phyloP scores from a whole-genome alignment of 1,284 basidiomycete genomes.

The Cryptococcus deneoformans region DNA sequence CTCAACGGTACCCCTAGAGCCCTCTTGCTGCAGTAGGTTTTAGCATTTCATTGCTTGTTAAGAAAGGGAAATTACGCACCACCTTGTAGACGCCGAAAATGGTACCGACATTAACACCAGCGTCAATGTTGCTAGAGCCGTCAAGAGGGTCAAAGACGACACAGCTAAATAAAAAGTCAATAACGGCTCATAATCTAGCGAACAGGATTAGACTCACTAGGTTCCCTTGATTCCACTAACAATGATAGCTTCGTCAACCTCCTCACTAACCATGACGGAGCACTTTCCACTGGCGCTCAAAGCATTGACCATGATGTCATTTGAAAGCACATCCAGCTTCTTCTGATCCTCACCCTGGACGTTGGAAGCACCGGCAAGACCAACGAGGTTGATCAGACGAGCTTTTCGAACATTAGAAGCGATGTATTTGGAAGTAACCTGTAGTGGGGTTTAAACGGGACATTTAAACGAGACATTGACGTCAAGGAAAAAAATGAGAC shows the following conservation, averaged over 20 bases:
- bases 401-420: constrained; percentile 97
- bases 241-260: constrained; percentile 83
- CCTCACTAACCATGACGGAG: constrained; percentile 95
- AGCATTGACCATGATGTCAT: constrained; percentile 99
- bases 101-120: constrained; percentile 99
- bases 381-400: constrained; percentile 96
- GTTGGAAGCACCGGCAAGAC: constrained; percentile 92
- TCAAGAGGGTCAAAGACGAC: constrained; percentile 99
- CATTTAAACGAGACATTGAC: not conserved
- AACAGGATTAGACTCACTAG: constrained; percentile 53
- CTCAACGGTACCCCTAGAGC: constrained; percentile 69
- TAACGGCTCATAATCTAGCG: not conserved
- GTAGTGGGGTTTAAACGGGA: constrained; percentile 5
- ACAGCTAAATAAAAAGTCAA: constrained; percentile 53
- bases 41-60: not conserved
- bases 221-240: constrained; percentile 63
- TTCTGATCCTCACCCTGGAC: constrained; percentile 99
- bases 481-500: not conserved
- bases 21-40: constrained; percentile 58
- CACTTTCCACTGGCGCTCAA: constrained; percentile 91
- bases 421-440: constrained; percentile 75
- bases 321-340: constrained; percentile 96
- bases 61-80: constrained; percentile 50
- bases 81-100: constrained; percentile 98
- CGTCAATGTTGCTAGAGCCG: constrained; percentile 98